phyloP scores from a whole-genome alignment of 2,329 filamentous ascomycete genomes.

The Clonostachys chloroleuca region DNA sequence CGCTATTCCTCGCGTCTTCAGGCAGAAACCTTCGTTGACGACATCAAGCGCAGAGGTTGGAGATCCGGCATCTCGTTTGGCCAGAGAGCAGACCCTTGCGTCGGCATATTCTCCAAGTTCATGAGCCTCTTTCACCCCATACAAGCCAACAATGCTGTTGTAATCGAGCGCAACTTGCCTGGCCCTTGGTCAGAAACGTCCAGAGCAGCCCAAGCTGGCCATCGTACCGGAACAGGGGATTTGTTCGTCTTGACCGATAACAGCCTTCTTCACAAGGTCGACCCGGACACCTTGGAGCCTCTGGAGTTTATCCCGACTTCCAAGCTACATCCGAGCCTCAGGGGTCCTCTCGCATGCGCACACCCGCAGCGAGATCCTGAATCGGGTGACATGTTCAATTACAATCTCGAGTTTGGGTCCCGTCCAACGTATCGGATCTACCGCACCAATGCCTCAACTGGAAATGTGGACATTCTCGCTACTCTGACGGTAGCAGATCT shows the following conservation, averaged over 20 bases:
- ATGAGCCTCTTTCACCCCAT: slow-evolving; percentile 51
- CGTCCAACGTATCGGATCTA: slow-evolving; percentile 65
- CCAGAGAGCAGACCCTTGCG: slow-evolving; percentile 69
- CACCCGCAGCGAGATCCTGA: slow-evolving; percentile 68
- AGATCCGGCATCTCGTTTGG: slow-evolving; percentile 60
- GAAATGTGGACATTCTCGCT: slow-evolving; percentile 67
- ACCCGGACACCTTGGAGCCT: slow-evolving; percentile 70
- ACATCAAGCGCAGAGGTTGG: slow-evolving; percentile 55
- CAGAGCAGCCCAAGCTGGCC: neutral
- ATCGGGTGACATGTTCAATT: slow-evolving; percentile 78
- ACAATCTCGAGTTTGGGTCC: slow-evolving; percentile 64
- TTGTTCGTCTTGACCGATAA: slow-evolving; percentile 56
- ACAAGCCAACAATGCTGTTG: slow-evolving; percentile 56
- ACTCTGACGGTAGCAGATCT: slow-evolving; percentile 48
- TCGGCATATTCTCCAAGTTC: slow-evolving; percentile 67
- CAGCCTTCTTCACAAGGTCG: slow-evolving; percentile 52
- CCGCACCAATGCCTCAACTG: slow-evolving; percentile 54
- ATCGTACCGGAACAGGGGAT: slow-evolving; percentile 22
- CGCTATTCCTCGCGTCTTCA: slow-evolving; percentile 69
- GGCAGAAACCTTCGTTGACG: slow-evolving; percentile 57
- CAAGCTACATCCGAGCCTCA: slow-evolving; percentile 62
- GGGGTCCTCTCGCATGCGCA: slow-evolving; percentile 62
- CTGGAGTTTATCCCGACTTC: slow-evolving; percentile 57
- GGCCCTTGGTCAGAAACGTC: slow-evolving; percentile 30
- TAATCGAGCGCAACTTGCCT: slow-evolving; percentile 60